phyloP scores from a whole-genome alignment of 805 yeast species.

The Barnettozyma botsteinii region DNA sequence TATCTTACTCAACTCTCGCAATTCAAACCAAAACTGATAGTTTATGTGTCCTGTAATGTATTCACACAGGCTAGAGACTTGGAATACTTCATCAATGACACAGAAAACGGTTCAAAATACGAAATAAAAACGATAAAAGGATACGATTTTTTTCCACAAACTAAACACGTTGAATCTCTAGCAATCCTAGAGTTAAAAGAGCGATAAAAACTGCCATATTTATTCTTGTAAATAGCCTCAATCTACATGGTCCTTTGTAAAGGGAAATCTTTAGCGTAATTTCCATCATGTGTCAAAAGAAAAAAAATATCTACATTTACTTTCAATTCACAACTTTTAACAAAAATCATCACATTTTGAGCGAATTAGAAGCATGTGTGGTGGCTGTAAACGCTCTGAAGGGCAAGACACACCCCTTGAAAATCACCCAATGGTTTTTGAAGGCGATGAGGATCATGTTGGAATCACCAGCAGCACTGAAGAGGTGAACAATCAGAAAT shows the following conservation, averaged over 20 bases:
- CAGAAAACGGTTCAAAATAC: slow-evolving; percentile 56
- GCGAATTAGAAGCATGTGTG: slow-evolving; percentile 5
- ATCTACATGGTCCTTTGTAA: neutral
- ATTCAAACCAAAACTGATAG: slow-evolving; percentile 75
- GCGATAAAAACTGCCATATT: too few relatives aligned
- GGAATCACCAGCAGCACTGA: neutral
- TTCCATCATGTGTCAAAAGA: neutral
- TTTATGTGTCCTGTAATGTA: slow-evolving; percentile 92
- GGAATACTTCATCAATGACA: slow-evolving; percentile 65
- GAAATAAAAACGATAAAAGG: slow-evolving; percentile 76
- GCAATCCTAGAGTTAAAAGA: slow-evolving; percentile 45
- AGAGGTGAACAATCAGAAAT: neutral
- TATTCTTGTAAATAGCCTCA: neutral
- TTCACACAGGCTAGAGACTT: slow-evolving; percentile 97
- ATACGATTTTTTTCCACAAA: slow-evolving; percentile 93
- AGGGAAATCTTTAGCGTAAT: neutral
- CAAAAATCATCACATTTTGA: too few relatives aligned
- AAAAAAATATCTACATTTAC: neutral
- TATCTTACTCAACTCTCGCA: slow-evolving; percentile 80
- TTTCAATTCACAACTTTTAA: too few relatives aligned
- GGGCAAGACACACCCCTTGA: neutral
- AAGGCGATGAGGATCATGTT: neutral
- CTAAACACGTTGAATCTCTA: slow-evolving; percentile 84
- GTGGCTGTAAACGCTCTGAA: neutral
- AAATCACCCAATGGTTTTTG: slow-evolving; percentile 3